Percentiles rank a stretch among this genome's conserved stretches.
phyloP scores from a whole-genome alignment of 1,284 basidiomycete genomes.

The Austroboletus novae-zelandiae region DNA sequence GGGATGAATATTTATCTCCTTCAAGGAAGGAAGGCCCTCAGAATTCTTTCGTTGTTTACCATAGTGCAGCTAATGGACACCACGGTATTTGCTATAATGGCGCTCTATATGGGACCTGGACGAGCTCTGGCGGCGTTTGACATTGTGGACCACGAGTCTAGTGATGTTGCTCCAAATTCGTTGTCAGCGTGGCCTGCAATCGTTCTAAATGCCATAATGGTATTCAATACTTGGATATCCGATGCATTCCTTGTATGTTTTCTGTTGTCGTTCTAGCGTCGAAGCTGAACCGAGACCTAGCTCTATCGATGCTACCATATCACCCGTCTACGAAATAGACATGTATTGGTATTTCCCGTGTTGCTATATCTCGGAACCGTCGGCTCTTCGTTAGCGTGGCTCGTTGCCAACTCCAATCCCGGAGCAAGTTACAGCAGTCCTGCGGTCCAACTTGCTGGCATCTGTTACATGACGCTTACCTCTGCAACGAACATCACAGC shows the following conservation, averaged over 20 bases:
- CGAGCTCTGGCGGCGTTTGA: too few species aligned
- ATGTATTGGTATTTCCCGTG: background rate
- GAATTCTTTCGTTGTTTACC: too few species aligned
- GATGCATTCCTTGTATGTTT: conserved; percentile 27
- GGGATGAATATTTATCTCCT: too few species aligned
- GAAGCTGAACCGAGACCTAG: conserved; percentile 7
- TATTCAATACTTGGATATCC: conserved; percentile 23
- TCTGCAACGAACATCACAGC: conserved; percentile 12
- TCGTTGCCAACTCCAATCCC: conserved; percentile 7
- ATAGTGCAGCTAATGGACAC: too few species aligned
- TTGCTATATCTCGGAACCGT: conserved; percentile 18
- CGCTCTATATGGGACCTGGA: too few species aligned
- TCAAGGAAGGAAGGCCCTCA: too few species aligned
- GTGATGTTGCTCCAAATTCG: background rate
- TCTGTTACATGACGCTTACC: conserved; percentile 16
- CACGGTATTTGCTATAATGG: too few species aligned
- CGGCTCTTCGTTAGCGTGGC: conserved; percentile 17
- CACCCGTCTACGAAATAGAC: conserved; percentile 12
- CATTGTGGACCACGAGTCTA: too few species aligned
- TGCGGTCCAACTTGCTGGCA: conserved; percentile 15
- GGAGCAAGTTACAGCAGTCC: conserved; percentile 10
- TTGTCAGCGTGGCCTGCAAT: conserved; percentile 17
- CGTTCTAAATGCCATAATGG: conserved; percentile 8
- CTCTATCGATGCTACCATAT: conserved; percentile 24
- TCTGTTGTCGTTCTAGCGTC: too few species aligned